Base-by-base conservation (phyloP, 2,329 filamentous ascomycete genomes). In the Arthrocladium fulminans region DNA sequence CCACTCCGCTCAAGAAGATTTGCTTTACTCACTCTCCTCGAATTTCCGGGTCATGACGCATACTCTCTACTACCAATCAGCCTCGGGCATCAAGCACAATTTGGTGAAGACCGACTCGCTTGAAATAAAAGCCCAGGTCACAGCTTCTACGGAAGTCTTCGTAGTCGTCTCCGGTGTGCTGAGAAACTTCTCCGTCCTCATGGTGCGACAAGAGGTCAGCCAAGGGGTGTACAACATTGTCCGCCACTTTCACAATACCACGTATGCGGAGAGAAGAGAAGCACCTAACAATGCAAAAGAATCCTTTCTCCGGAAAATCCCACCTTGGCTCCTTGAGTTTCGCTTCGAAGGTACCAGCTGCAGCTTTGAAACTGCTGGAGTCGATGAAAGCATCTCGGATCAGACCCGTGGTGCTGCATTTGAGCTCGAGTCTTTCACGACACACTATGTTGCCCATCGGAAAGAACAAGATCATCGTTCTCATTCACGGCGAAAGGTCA, bases 171-270 rank as follows among this genome's bases (percentile, higher is more conserved):
- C 80, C 43, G 88, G 86, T 17, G 87, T 81, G 52, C 70, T 96
- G 2, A 86, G 94, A 61, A 94, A 88, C 0, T 89, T 94, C 56
- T 86, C 87, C 1, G 75, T 95, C 42, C 92, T 88, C 60, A 83
- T 98, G 73, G 83, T 96, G 7, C 82, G 90, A 19, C 83, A 87
- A 4, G 92, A 98, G 61, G 95, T 98, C 50, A 92, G 84, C 47
- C 85, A 94, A 60, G 94, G 92, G 19, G 75, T 98, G 25, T 86
- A 86, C 20, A 88, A 97, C 63, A 96, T 98, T 53, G 80, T 96
- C 12, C 80, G 81, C 35, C 88, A 97, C 61, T 74, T 96, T 45
- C 80, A 83, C 38, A 80, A 79, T 24, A 80, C 86, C 52, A 76
- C 84, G 8, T 76, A 84, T 54, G 77, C 81, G 2, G 78, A 80